Percentiles rank a stretch among this genome's conserved stretches.
Conservation (phyloP, 768 basidiomycete genomes). For the Serendipita sp. region DNA sequence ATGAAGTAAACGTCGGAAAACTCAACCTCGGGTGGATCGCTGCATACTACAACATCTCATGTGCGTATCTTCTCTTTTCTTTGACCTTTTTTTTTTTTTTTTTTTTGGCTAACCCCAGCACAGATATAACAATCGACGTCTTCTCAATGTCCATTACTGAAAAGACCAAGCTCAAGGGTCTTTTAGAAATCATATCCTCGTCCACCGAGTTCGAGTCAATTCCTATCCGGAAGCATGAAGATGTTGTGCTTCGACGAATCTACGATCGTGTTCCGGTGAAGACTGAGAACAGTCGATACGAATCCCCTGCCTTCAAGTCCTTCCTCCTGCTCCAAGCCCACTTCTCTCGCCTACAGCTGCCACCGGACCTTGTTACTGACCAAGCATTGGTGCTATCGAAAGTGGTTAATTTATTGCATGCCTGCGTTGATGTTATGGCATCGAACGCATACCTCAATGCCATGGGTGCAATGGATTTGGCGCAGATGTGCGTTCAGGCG, state of each 20-base stretch:
- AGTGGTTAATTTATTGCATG: constrained; percentile 78
- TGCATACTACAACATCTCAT: constrained; percentile 88
- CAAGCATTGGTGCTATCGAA: constrained; percentile 79
- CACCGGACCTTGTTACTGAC: constrained; percentile 86
- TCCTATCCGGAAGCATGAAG: constrained; percentile 91
- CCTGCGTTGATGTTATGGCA: constrained; percentile 96
- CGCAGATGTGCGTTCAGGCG: constrained; percentile 97
- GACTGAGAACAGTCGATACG: constrained; percentile 54
- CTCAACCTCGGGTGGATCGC: constrained; percentile 98
- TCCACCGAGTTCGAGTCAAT: constrained; percentile 92
- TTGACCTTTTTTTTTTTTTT: neutral
- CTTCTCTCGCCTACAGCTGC: constrained; percentile 83
- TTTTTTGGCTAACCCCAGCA: constrained; percentile 8
- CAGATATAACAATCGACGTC: constrained; percentile 92
- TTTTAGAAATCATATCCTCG: constrained; percentile 92
- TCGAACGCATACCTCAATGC: constrained; percentile 93
- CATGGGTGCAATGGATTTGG: constrained; percentile 90
- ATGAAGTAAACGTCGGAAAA: constrained; percentile 84
- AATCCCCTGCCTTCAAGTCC: constrained; percentile 94
- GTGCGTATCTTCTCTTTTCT: constrained; percentile 28
- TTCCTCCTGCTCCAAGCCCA: constrained; percentile 94
- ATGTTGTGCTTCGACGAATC: constrained; percentile 64
- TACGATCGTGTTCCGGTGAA: constrained; percentile 98
- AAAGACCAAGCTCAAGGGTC: constrained; percentile 89
- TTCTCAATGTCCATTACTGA: constrained; percentile 92